A percentile compares a stretch with the other conserved stretches of the same genome.
Evolutionary conservation across 768 basidiomycete genomes (phyloP).

Genomic region (Mycena sanguinolenta): DNA sequence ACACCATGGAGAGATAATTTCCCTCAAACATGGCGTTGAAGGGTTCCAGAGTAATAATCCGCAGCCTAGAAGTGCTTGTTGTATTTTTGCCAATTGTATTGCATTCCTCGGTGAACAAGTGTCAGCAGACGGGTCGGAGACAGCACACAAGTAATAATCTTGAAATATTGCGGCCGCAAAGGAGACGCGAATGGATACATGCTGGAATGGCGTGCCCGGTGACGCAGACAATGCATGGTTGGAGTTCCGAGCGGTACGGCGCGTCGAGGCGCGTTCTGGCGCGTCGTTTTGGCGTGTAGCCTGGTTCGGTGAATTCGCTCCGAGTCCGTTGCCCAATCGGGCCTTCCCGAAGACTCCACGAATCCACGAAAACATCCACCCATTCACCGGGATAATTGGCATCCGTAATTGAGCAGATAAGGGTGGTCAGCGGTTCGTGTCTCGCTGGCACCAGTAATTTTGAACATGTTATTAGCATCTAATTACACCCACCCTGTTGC

Average conservation of each 20-base stretch:
- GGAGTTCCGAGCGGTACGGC: background rate
- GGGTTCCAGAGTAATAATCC: too few relatives aligned
- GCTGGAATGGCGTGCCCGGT: background rate
- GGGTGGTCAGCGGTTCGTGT: background rate
- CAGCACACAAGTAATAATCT: background rate
- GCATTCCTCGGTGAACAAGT: too few relatives aligned
- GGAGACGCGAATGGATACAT: background rate
- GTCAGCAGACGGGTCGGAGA: too few relatives aligned
- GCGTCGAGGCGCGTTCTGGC: background rate
- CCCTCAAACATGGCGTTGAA: background rate
- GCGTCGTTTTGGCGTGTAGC: background rate
- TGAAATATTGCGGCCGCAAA: background rate
- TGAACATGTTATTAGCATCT: background rate
- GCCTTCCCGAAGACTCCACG: slow-evolving; percentile 3
- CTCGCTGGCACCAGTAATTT: background rate
- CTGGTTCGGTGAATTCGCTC: background rate
- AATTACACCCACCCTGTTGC: background rate
- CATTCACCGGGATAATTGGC: background rate
- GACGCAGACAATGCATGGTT: background rate
- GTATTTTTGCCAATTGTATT: background rate
- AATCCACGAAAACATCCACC: background rate
- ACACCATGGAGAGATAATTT: background rate
- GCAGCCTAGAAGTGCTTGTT: too few relatives aligned
- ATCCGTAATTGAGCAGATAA: background rate
- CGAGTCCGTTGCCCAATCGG: slow-evolving; percentile 3